phyloP scores from a whole-genome alignment of 805 yeast species.

The Wickerhamia fluorescens region DNA sequence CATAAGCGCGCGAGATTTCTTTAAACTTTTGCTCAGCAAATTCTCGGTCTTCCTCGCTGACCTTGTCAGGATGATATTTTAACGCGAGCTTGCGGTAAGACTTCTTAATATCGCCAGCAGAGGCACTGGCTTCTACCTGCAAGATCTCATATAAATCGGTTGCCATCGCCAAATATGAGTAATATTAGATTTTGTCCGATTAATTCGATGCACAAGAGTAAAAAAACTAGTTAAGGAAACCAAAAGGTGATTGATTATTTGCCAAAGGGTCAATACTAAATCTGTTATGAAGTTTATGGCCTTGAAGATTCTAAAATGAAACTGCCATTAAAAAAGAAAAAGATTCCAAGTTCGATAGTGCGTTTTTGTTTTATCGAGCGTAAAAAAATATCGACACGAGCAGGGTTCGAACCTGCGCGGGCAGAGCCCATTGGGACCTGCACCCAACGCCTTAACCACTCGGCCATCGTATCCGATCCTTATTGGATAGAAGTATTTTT shows the following conservation, averaged over 20 bases:
- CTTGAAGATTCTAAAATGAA: no score
- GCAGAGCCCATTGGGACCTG: slow-evolving; percentile 69
- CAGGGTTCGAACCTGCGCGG: slow-evolving; percentile 80
- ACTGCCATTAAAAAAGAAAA: no score
- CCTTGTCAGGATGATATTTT: slow-evolving; percentile 85
- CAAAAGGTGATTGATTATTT: no score
- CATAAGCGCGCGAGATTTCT: slow-evolving; percentile 82
- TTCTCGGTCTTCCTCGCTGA: slow-evolving; percentile 52
- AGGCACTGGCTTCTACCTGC: slow-evolving; percentile 61
- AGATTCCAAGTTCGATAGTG: no score
- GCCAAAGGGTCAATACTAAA: no score
- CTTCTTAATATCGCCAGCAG: slow-evolving; percentile 65
- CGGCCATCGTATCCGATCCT: slow-evolving; percentile 49
- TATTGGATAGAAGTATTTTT: no score
- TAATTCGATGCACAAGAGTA: slow-evolving; percentile 1
- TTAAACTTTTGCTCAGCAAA: slow-evolving; percentile 76
- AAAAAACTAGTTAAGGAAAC: not conserved
- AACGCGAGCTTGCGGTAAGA: slow-evolving; percentile 85
- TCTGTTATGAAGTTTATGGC: no score
- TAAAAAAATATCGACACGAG: slow-evolving; percentile 54
- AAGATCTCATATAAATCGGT: slow-evolving; percentile 51
- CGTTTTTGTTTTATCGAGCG: no score
- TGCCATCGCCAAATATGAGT: slow-evolving; percentile 1
- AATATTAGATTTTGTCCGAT: slow-evolving; percentile 1
- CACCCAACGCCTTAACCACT: slow-evolving; percentile 75